phyloP scores from a whole-genome alignment of 257 asterid species.

The Petunia axillaris region DNA sequence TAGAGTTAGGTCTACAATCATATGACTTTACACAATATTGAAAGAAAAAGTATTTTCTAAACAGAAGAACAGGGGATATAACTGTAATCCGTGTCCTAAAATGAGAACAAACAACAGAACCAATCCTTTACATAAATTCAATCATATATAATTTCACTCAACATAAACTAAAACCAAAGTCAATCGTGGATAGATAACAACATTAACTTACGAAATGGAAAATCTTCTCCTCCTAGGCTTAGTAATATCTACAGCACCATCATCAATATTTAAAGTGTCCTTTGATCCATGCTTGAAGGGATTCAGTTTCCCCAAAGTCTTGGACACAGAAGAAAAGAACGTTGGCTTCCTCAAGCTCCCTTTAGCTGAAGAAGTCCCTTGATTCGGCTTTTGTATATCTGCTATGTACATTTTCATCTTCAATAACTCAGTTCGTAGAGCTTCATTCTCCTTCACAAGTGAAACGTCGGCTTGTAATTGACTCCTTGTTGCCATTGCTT shows the following conservation, averaged over 20 bases:
- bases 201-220: constrained; percentile 55
- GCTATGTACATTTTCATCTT: constrained; percentile 85
- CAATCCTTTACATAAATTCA: constrained; percentile 45
- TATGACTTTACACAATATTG: neutral
- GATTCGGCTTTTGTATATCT: constrained; percentile 58
- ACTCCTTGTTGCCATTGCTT: constrained; percentile 59
- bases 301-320: constrained; percentile 74
- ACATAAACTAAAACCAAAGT: neutral
- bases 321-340: constrained; percentile 85
- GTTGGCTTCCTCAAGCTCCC: constrained; percentile 43
- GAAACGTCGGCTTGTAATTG: constrained; percentile 70
- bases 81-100: neutral
- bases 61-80: neutral
- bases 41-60: neutral
- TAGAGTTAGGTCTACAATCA: neutral
- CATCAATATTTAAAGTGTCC: constrained; percentile 71
- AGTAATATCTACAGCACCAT: constrained; percentile 56
- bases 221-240: constrained; percentile 97
- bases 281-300: constrained; percentile 89
- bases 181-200: neutral
- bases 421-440: constrained; percentile 69
- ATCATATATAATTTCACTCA: constrained; percentile 29
- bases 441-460: constrained; percentile 82
- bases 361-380: constrained; percentile 48
- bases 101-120: constrained; percentile 16